These are phyloP conservation scores for Fraxinus americana DNA, from an alignment of 257 asterid genomes.

Conservation along the genomic window DNA sequence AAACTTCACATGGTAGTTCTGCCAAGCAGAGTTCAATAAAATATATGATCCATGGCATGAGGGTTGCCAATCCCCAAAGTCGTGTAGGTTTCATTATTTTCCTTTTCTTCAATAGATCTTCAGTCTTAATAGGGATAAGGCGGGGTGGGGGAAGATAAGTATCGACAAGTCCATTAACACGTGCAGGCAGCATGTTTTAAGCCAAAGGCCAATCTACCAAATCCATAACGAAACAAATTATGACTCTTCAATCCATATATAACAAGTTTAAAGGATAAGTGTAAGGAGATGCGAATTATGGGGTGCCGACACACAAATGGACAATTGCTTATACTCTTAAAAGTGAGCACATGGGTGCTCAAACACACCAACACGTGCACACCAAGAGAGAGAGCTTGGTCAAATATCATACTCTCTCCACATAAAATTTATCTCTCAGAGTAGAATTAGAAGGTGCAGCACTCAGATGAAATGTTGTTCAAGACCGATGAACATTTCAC, in stretches of 20 bases:
- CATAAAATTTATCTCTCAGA: neutral
- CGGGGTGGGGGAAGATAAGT: neutral
- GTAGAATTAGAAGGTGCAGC: neutral
- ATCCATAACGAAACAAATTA: neutral
- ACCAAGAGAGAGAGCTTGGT: neutral
- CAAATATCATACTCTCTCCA: neutral
- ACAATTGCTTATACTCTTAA: neutral
- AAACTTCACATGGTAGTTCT: neutral
- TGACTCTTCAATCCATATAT: neutral
- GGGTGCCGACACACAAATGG: neutral
- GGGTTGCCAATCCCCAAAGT: neutral
- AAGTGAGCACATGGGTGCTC: neutral
- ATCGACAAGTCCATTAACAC: neutral
- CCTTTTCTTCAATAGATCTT: neutral
- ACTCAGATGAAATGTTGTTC: neutral
- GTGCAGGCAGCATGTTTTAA: neutral
- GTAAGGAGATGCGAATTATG: neutral
- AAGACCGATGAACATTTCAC: neutral
- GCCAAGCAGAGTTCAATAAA: conserved; percentile 1
- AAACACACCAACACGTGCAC: neutral
- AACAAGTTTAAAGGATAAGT: neutral
- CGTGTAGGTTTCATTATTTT: neutral
- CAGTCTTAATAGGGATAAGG: neutral
- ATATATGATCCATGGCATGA: neutral
- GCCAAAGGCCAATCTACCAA: neutral